Evolutionary conservation across 495 filamentous ascomycete genomes (phyloP).

Genomic region (Neurospora cerealis): DNA sequence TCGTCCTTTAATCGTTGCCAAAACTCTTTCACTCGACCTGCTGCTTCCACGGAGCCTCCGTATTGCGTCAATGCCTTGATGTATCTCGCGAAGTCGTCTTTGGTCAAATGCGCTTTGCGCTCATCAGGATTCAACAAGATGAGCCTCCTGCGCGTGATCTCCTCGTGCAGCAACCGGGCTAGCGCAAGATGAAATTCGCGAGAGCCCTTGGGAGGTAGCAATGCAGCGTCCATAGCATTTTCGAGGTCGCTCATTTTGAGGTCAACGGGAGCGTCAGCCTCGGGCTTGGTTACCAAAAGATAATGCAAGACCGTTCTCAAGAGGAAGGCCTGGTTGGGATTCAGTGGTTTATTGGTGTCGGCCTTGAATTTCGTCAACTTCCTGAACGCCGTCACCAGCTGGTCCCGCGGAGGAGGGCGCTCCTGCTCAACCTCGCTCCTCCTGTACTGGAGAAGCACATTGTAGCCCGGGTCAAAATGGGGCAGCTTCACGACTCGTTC

Average conservation of each 20-base stretch:
- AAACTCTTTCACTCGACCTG: constrained; percentile 37
- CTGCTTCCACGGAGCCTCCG: constrained; percentile 50
- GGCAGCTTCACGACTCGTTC: constrained; percentile 42
- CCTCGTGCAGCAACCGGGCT: constrained; percentile 45
- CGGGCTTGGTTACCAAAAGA: constrained; percentile 35
- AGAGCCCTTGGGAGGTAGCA: constrained; percentile 26
- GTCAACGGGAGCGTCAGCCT: constrained; percentile 24
- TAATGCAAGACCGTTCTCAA: constrained; percentile 48
- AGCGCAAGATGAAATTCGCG: constrained; percentile 38
- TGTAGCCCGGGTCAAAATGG: constrained; percentile 51
- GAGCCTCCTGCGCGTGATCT: constrained; percentile 29
- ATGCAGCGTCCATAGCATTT: constrained; percentile 28
- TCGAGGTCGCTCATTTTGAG: constrained; percentile 44
- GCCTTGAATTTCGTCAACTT: constrained; percentile 52
- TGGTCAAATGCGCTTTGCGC: constrained; percentile 27
- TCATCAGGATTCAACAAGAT: constrained; percentile 13
- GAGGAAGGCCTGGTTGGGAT: constrained; percentile 54
- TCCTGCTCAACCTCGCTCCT: constrained; percentile 33
- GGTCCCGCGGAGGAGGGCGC: constrained; percentile 47
- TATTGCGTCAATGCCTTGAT: constrained; percentile 48
- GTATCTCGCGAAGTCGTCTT: constrained; percentile 38
- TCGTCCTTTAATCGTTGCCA: constrained; percentile 9
- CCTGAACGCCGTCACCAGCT: constrained; percentile 53
- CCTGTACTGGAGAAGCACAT: constrained; percentile 42
- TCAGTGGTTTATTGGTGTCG: constrained; percentile 39